These are phyloP conservation scores for Polygonum aviculare DNA, from an alignment of 148 eudicot genomes.

Conservation along the genomic window DNA sequence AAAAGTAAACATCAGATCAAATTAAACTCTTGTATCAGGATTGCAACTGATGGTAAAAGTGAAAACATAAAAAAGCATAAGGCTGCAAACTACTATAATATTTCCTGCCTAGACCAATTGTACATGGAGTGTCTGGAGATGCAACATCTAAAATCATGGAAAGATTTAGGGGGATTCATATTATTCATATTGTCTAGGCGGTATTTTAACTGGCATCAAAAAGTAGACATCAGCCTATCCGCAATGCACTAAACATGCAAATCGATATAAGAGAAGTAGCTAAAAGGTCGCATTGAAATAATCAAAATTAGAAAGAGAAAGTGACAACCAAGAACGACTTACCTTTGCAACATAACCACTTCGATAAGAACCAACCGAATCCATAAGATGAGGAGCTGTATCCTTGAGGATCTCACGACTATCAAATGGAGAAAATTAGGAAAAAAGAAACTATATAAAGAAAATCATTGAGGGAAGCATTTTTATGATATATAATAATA, in stretches of 20 bases:
- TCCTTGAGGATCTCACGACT: slow-evolving; percentile 92
- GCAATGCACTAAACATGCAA: not conserved
- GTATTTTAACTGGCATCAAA: too few relatives aligned
- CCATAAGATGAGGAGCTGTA: slow-evolving; percentile 60
- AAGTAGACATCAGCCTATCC: not conserved
- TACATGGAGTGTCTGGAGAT: not conserved
- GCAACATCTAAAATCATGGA: not conserved
- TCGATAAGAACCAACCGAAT: slow-evolving; percentile 76
- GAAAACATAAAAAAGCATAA: not conserved
- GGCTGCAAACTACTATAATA: not conserved
- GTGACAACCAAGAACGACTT: slow-evolving; percentile 8
- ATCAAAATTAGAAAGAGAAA: slow-evolving; percentile 2
- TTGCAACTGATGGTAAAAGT: not conserved
- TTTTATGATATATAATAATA: not conserved
- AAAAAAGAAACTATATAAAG: not conserved
- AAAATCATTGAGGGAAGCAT: not conserved
- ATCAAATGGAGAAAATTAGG: slow-evolving; percentile 14
- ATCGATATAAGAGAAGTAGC: not conserved
- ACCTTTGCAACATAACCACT: slow-evolving; percentile 91
- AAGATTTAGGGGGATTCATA: not conserved
- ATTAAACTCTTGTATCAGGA: slow-evolving; percentile 1
- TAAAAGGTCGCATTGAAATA: not conserved
- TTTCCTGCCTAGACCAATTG: not conserved
- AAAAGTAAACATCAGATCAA: not conserved
- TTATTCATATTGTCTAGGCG: not conserved